Conservation (phyloP, 1,139 yeast genomes). For the Magnusiomyces sp. region DNA sequence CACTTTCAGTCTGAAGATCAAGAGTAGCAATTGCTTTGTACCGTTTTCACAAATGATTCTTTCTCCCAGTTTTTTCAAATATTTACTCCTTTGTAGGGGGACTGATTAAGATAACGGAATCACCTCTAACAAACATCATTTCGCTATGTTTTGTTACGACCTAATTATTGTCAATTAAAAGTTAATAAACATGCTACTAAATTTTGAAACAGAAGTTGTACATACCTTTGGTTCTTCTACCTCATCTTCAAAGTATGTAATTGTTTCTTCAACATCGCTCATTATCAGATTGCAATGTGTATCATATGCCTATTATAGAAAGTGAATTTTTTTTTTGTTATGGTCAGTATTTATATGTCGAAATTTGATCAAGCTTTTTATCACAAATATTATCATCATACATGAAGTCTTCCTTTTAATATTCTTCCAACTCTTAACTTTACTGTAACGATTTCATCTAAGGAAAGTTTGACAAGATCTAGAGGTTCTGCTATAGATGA, state of each 20-base stretch:
- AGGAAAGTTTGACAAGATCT: conserved; percentile 74
- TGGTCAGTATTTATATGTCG: neutral
- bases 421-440: conserved; percentile 96
- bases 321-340: neutral
- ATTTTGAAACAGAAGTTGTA: neutral
- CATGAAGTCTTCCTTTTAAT: conserved; percentile 78
- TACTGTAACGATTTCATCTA: conserved; percentile 81
- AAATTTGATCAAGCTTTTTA: neutral
- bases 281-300: conserved; percentile 94
- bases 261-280: conserved; percentile 85
- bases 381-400: conserved; percentile 26
- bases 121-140: conserved; percentile 94
- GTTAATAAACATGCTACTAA: neutral
- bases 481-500: conserved; percentile 53
- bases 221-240: conserved; percentile 37
- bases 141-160: conserved; percentile 60
- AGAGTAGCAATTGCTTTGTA: too few species aligned
- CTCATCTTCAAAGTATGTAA: conserved; percentile 46
- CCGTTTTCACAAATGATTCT: too few species aligned
- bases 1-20: too few species aligned
- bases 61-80: neutral
- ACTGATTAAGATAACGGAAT: conserved; percentile 77
- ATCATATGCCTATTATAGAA: conserved; percentile 58
- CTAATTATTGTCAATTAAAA: conserved; percentile 18
- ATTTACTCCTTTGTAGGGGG: conserved; percentile 22